Conservation (phyloP, 495 filamentous ascomycete genomes). For the Jackrogersella multiformis region DNA sequence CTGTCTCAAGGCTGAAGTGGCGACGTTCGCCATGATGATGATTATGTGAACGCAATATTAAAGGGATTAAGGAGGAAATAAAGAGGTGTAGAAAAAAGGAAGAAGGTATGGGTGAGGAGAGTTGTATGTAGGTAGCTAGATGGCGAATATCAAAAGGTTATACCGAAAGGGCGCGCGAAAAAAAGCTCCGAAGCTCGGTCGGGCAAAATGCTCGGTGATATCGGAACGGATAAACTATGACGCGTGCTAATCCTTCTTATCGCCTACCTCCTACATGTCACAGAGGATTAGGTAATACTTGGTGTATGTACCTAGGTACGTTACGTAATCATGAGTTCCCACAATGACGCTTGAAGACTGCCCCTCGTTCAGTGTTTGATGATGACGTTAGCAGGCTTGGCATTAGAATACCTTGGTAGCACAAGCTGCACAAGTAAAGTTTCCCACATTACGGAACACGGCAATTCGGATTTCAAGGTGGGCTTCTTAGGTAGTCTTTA, state of each 20-base stretch:
- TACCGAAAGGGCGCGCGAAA: slow-evolving; percentile 29
- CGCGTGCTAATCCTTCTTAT: neutral
- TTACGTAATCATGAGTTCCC: neutral
- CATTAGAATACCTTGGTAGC: neutral
- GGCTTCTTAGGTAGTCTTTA: too few species aligned
- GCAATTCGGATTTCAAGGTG: slow-evolving; percentile 22
- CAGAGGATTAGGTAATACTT: too few species aligned
- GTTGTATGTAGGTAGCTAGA: slow-evolving; percentile 6
- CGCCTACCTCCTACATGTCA: too few species aligned
- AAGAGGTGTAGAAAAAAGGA: slow-evolving; percentile 24
- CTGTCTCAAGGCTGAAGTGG: slow-evolving; percentile 78
- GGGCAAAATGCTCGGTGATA: slow-evolving; percentile 33
- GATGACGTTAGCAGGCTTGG: neutral
- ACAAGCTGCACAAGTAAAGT: neutral
- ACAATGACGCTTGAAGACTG: neutral
- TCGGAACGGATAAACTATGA: slow-evolving; percentile 30
- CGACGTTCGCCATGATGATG: slow-evolving; percentile 76
- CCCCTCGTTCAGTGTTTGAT: slow-evolving; percentile 8
- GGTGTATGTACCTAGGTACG: too few species aligned
- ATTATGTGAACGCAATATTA: slow-evolving; percentile 31
- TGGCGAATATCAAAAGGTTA: slow-evolving; percentile 32
- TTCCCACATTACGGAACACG: slow-evolving; percentile 6
- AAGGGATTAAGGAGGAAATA: slow-evolving; percentile 17
- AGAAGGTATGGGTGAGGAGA: neutral
- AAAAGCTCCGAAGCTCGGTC: slow-evolving; percentile 40